Percentiles rank a stretch among this genome's conserved stretches.
Conservation (phyloP, 148 eudicot genomes). For the Heliosperma pusillum region DNA sequence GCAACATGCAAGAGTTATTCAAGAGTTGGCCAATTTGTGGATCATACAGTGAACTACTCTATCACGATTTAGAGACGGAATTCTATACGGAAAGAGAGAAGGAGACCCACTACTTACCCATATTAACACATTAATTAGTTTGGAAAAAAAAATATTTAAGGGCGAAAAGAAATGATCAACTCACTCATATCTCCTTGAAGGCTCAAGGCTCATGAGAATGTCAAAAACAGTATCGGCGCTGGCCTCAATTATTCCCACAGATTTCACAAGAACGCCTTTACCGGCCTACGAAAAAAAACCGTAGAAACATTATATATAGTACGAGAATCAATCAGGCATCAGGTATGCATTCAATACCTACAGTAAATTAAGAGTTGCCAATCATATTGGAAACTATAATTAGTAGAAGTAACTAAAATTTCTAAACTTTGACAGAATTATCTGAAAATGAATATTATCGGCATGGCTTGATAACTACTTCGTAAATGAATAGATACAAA, state of each 20-base stretch:
- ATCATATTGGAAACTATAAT: background rate
- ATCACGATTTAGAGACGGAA: background rate
- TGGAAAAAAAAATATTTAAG: background rate
- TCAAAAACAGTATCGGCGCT: conserved; percentile 83
- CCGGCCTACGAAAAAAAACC: conserved; percentile 44
- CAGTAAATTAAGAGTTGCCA: background rate
- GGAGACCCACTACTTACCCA: conserved; percentile 1
- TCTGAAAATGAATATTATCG: background rate
- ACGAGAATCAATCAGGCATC: background rate
- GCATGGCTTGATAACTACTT: background rate
- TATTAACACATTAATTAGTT: background rate
- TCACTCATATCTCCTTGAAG: conserved; percentile 87
- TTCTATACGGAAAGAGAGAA: background rate
- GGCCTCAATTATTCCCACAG: conserved; percentile 81
- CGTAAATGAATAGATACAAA: background rate
- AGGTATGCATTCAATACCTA: background rate
- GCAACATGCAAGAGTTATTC: conserved; percentile 1
- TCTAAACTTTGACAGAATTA: background rate
- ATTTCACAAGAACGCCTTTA: conserved; percentile 85
- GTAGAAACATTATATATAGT: background rate
- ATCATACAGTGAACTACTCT: background rate
- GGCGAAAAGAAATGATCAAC: conserved; percentile 22
- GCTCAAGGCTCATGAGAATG: conserved; percentile 63
- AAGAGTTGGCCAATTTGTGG: conserved; percentile 5
- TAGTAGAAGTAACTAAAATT: background rate